Evolutionary conservation across 148 eudicot genomes (phyloP), one percentile per base, ranked within the genome.

Genomic region (Rhododendron ferrugineum): DNA sequence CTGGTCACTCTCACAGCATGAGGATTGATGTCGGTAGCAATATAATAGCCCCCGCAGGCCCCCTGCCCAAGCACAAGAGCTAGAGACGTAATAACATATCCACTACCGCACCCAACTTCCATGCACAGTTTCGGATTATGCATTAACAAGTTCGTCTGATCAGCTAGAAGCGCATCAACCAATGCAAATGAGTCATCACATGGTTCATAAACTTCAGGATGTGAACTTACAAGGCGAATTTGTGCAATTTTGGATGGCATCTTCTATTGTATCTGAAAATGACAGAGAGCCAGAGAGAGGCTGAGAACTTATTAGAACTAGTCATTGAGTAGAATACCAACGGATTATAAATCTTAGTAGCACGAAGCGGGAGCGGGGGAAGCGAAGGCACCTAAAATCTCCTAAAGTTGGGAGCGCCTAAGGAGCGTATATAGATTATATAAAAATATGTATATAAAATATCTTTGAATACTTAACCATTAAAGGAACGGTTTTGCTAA

Each of bases 51-150:
- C 30, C 89, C 90, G 50, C 75, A 23, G 15, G 60, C 74, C 79
- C 87, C 92, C 85, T 90, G 85, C 80, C 87, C 93, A 84, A 96
- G 95, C 86, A 96, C 92, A 75, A 96, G 91, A 73, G 98, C 98
- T 58, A 96, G 92, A 1, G 98, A 93, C 20, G 99, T 95, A 44
- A 96, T 92, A 18, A 96, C 93, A 72, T 96, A 96, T 1, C 99
- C 99, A 86, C 99, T 96, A 78, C 99, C 98, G 84, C 93, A 95
- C 28, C 99, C 99, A n/a, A 96, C 86, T 91, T 96, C 99, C 89
- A 96, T 87, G 86, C 99, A 96, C 11, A 96, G 40, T 20, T 88
- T 80, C 6, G 98, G 98, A n/a, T 73, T 86, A 47, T 94, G 96
- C 44, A 89, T 77, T 44, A 95, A 54, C 78, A 96, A 86, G 82